Evolutionary conservation across 441 rosid species (phyloP).

Genomic region (Populus hybrid): DNA sequence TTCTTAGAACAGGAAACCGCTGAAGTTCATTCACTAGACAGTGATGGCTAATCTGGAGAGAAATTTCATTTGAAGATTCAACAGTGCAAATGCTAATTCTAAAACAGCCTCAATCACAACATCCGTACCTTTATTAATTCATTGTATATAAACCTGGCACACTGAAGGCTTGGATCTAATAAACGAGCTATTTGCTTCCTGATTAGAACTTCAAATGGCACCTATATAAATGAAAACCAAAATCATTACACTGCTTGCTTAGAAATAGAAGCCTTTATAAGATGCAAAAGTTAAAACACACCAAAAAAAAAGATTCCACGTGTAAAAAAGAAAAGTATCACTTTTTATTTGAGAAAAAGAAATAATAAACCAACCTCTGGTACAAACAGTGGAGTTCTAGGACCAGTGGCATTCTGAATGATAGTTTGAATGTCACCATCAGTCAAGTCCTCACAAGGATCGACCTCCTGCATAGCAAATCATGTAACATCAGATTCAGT

Average conservation of each 20-base stretch:
- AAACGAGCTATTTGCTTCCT: conserved; percentile 91
- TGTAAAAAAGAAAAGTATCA: background rate
- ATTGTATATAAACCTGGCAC: conserved; percentile 89
- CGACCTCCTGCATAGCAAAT: conserved; percentile 65
- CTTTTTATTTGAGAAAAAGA: background rate
- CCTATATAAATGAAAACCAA: conserved; percentile 30
- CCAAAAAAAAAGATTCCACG: background rate
- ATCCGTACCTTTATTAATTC: conserved; percentile 73
- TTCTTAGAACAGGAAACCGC: conserved; percentile 82
- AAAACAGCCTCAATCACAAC: background rate
- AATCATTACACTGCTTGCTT: background rate
- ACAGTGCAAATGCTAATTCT: background rate
- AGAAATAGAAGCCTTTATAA: background rate
- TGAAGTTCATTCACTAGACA: conserved; percentile 73
- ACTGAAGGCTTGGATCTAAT: conserved; percentile 94
- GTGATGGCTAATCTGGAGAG: conserved; percentile 79
- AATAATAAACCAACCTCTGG: conserved; percentile 63
- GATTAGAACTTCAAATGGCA: conserved; percentile 95
- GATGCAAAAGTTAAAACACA: background rate
- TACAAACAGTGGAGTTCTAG: conserved; percentile 81
- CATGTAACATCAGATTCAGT: conserved; percentile 11
- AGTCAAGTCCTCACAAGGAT: conserved; percentile 92
- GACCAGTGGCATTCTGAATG: conserved; percentile 97
- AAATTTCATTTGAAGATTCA: conserved; percentile 13
- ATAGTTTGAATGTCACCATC: conserved; percentile 92